These are phyloP conservation scores for Kluyveromyces starmeri DNA, from an alignment of 805 yeast species.

Conservation along the genomic window DNA sequence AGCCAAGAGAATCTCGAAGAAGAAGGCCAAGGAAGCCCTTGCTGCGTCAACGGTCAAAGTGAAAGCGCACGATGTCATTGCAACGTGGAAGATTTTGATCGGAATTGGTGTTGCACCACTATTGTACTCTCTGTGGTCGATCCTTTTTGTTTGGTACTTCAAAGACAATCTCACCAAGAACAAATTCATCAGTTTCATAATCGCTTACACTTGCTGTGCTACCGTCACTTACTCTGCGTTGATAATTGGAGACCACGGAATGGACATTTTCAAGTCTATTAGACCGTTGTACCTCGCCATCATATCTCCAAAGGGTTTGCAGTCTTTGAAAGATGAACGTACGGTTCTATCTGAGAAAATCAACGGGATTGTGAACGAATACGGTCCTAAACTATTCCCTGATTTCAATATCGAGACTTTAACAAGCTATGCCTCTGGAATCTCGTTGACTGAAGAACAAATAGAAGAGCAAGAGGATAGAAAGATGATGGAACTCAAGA, in stretches of 20 bases:
- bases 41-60: conserved; percentile 85
- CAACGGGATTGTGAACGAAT: conserved; percentile 66
- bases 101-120: conserved; percentile 85
- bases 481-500: conserved; percentile 31
- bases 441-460: conserved; percentile 12
- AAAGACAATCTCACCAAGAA: conserved; percentile 27
- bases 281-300: conserved; percentile 69
- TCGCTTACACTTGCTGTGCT: conserved; percentile 57
- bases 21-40: conserved; percentile 69
- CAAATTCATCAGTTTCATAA: conserved; percentile 35
- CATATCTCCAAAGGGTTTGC: conserved; percentile 46
- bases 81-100: conserved; percentile 93
- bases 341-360: conserved; percentile 58
- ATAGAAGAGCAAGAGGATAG: conserved; percentile 28
- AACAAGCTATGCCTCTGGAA: conserved; percentile 15
- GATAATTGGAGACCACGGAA: conserved; percentile 85
- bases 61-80: conserved; percentile 87
- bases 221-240: conserved; percentile 83
- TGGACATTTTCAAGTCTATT: conserved; percentile 77
- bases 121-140: conserved; percentile 72
- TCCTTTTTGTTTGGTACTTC: conserved; percentile 38
- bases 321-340: conserved; percentile 53
- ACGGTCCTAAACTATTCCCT: conserved; percentile 80
- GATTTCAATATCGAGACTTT: conserved; percentile 53
- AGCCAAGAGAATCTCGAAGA: conserved; percentile 62